These are phyloP conservation scores for Ustilago vetiveriae DNA, from an alignment of 1,284 basidiomycete genomes.

Conservation along the genomic window DNA sequence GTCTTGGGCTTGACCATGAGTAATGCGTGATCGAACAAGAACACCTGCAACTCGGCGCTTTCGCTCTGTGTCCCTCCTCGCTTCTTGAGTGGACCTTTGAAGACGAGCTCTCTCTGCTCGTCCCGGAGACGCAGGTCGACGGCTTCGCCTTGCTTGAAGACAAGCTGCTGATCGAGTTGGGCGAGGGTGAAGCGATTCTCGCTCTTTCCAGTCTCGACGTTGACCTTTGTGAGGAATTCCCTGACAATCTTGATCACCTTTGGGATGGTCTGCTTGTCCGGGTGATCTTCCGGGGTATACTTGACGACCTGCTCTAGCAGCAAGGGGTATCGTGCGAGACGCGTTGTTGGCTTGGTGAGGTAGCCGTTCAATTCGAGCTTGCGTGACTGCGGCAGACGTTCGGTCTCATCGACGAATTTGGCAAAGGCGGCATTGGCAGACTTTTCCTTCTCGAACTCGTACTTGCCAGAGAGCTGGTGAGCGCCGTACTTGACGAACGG, in stretches of 20 bases:
- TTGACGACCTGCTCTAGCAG: constrained; percentile 91
- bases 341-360: constrained; percentile 93
- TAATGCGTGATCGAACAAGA: constrained; percentile 95
- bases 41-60: constrained; percentile 87
- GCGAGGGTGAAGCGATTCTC: constrained; percentile 93
- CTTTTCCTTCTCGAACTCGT: constrained; percentile 99
- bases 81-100: constrained; percentile 92
- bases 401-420: constrained; percentile 91
- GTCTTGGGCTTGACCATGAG: constrained; percentile 91
- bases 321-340: constrained; percentile 93
- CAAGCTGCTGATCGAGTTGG: constrained; percentile 86
- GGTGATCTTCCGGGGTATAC: constrained; percentile 88
- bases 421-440: constrained; percentile 90
- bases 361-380: constrained; percentile 98
- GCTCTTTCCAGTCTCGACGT: constrained; percentile 87
- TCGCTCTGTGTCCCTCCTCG: constrained; percentile 78
- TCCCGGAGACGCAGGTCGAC: constrained; percentile 87
- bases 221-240: constrained; percentile 87
- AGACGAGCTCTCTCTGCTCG: constrained; percentile 88
- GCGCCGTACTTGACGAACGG: constrained; percentile 91
- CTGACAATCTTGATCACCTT: constrained; percentile 83
- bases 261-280: constrained; percentile 82
- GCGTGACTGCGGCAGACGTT: constrained; percentile 90
- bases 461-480: constrained; percentile 97
- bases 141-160: constrained; percentile 84